Evolutionary conservation across 495 filamentous ascomycete species (phyloP), one percentile per base, ranked within the genome.

Genomic region (Lasiosphaeria hispida): DNA sequence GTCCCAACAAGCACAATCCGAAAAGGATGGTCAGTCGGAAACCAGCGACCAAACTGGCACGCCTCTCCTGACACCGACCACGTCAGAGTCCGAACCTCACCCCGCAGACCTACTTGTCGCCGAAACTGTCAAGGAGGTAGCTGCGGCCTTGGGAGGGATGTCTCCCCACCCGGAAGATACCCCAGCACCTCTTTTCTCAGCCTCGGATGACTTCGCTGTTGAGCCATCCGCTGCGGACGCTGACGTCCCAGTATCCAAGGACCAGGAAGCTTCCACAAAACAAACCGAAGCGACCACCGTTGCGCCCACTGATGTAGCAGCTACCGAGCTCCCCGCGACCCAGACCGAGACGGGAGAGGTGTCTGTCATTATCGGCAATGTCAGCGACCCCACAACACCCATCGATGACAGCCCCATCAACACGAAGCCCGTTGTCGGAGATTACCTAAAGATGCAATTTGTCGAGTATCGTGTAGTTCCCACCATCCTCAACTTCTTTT

Each of bases 401-500:
- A 48, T 50, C 9, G 51, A 59, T 11, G 58, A 57, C 10, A 59
- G 47, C 35, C 43, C 63, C 36, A 63, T 53, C 53, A 54, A 42
- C 0, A 35, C 62, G 7, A 80, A 81, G n/a, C 90, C 92, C 8
- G 93, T 99, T 19, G 94, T 99, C n/a, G 94, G 94, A 13, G 94
- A 99, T 69, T 90, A 86, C 64, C 80, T 99, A 54, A 99, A 99
- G 72, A 93, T 96, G 73, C 90, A 91, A 77, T 97, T 99, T 70
- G 93, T 97, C 13, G 87, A 96, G 71, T 84, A 97, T 66, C 80
- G 84, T 52, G 93, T 99, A 55, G 94, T 99, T 44, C 95, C 95
- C 13, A 96, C 94, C 4, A 97, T 98, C 52, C 70, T 98, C 65
- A 90, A 95, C 55, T 97, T 98, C 77, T 99, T 99, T 77, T 99